A percentile compares a stretch with the other conserved stretches of the same genome.
Evolutionary conservation across 768 basidiomycete species (phyloP).

Genomic region (Leucosporidium yakuticum): DNA sequence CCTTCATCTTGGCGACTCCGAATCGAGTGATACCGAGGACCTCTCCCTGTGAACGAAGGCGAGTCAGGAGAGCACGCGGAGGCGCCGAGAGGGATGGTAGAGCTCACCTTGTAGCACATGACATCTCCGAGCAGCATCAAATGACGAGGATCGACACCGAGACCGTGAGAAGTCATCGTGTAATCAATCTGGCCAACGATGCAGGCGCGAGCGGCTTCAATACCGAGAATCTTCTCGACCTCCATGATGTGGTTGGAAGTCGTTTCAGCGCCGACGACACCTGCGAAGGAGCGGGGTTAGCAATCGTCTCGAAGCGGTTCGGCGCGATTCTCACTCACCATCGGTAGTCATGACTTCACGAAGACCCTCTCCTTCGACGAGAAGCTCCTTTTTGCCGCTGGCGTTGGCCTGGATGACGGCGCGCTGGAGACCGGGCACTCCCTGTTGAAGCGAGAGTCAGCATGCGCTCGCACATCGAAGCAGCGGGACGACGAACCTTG

Average conservation of each 20-base stretch:
- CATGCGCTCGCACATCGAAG: not conserved
- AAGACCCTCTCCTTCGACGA: constrained; percentile 95
- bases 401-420: constrained; percentile 96
- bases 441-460: constrained; percentile 49
- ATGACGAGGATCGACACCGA: constrained; percentile 97
- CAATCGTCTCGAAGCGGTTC: no score
- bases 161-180: constrained; percentile 94
- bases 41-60: constrained; percentile 62
- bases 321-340: constrained; percentile 50
- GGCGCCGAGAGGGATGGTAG: constrained; percentile 3
- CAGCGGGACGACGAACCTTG: constrained; percentile 53
- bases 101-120: constrained; percentile 88
- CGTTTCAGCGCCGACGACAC: constrained; percentile 85
- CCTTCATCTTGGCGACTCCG: constrained; percentile 99
- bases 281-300: constrained; percentile 45
- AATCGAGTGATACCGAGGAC: constrained; percentile 97
- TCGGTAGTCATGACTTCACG: constrained; percentile 96
- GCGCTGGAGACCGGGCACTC: constrained; percentile 76
- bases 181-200: constrained; percentile 96
- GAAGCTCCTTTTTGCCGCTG: constrained; percentile 78
- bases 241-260: constrained; percentile 97
- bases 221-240: constrained; percentile 77
- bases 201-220: constrained; percentile 87
- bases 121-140: constrained; percentile 98
- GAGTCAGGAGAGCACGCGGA: not conserved